Conservation (phyloP, 1,284 basidiomycete genomes). For the Marasmius fiardii region DNA sequence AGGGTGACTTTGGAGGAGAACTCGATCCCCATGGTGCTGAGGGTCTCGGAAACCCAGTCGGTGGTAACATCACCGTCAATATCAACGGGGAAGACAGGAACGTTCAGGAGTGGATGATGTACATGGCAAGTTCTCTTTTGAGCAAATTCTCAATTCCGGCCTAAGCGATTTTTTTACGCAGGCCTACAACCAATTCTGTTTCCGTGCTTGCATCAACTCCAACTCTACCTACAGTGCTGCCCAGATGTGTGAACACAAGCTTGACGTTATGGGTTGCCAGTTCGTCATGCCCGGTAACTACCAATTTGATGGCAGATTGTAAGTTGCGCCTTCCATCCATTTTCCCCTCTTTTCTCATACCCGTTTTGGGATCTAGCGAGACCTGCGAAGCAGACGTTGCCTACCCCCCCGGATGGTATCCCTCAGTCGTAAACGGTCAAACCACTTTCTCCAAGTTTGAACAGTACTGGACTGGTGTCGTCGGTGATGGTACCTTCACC, state of each 20-base stretch:
- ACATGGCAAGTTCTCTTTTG: background rate
- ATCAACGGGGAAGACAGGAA: constrained; percentile 13
- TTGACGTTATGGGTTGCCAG: constrained; percentile 39
- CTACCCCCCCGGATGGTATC: constrained; percentile 41
- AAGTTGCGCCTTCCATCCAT: constrained; percentile 15
- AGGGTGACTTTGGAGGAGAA: constrained; percentile 42
- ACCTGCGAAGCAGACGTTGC: constrained; percentile 41
- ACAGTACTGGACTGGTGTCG: constrained; percentile 36
- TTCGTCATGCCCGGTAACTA: constrained; percentile 31
- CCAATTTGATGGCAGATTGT: constrained; percentile 36
- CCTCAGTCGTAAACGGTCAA: constrained; percentile 30
- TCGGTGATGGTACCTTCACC: constrained; percentile 21
- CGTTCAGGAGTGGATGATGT: constrained; percentile 17
- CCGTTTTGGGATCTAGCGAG: constrained; percentile 24
- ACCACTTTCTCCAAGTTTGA: constrained; percentile 38
- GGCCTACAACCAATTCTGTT: constrained; percentile 36
- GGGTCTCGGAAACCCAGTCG: constrained; percentile 49
- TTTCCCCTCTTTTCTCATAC: background rate
- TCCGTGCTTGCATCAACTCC: constrained; percentile 51
- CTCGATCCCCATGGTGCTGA: constrained; percentile 66
- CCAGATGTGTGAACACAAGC: constrained; percentile 40
- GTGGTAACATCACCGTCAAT: constrained; percentile 29
- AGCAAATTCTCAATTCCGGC: background rate
- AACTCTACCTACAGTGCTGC: constrained; percentile 50
- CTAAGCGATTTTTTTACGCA: constrained; percentile 31